phyloP scores from a whole-genome alignment of 2,329 filamentous ascomycete species.

The Apiospora malaysiana region DNA sequence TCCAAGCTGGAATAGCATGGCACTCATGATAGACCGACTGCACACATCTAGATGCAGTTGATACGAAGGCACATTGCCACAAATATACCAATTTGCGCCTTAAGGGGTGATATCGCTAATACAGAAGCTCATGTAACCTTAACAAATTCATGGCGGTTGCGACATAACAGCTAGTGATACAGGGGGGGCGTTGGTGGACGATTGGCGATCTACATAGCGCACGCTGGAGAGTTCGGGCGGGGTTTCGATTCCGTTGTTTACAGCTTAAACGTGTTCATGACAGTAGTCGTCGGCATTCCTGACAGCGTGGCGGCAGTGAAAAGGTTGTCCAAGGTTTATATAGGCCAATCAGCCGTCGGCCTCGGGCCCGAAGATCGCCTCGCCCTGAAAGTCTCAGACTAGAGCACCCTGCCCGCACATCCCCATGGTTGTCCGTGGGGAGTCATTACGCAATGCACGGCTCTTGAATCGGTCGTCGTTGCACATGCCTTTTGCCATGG shows the following conservation, averaged over 20 bases:
- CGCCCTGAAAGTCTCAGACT: slow-evolving; percentile 1
- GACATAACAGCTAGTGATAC: not conserved
- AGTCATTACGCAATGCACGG: slow-evolving; percentile 3
- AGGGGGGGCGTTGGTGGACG: not conserved
- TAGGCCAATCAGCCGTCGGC: not conserved
- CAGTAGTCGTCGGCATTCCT: slow-evolving; percentile 10
- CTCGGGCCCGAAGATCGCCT: not conserved
- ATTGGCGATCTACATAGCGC: not conserved
- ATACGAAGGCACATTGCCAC: not conserved
- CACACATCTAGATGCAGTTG: not conserved
- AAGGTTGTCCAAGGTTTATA: slow-evolving; percentile 7
- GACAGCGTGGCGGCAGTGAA: not conserved
- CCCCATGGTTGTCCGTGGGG: slow-evolving; percentile 1
- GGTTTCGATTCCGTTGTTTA: not conserved
- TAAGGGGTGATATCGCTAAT: not conserved
- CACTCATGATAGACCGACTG: slow-evolving; percentile 6
- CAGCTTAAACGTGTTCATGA: not conserved
- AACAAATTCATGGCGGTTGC: not conserved
- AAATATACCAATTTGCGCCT: not conserved
- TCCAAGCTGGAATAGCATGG: not conserved
- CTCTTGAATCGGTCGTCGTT: not conserved
- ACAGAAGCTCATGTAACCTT: not conserved
- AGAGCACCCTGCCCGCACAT: not conserved
- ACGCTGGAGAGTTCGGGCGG: no score
- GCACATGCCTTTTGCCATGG: not conserved